Evolutionary conservation across 2,329 filamentous ascomycete species (phyloP).

Genomic region (Ophiostoma triangulosporum): DNA sequence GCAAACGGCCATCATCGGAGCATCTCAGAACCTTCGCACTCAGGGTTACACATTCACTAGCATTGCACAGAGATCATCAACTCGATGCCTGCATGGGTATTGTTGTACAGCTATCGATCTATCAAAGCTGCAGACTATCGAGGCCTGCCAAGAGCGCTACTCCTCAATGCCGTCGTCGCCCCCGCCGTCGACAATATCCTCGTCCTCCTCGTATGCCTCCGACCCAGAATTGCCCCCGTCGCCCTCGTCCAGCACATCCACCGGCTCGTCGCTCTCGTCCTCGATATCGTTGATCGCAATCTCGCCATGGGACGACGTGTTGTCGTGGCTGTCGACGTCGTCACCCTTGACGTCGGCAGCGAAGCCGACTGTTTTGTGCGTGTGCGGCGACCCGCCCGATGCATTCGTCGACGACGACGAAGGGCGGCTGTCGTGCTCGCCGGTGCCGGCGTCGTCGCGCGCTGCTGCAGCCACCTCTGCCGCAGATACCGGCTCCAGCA

Average conservation of each 20-base stretch:
- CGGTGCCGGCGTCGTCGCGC: not conserved
- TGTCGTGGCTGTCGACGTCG: slow-evolving; percentile 14
- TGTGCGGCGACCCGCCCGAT: slow-evolving; percentile 8
- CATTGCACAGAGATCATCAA: too few relatives aligned
- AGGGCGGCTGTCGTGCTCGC: not conserved
- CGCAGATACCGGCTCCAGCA: slow-evolving; percentile 45
- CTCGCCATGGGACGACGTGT: not conserved
- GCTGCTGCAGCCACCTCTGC: not conserved
- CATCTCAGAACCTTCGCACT: too few relatives aligned
- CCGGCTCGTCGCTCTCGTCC: not conserved
- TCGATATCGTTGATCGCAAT: not conserved
- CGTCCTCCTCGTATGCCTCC: not conserved
- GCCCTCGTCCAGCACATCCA: not conserved
- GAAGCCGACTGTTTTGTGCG: slow-evolving; percentile 48
- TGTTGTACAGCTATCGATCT: too few relatives aligned
- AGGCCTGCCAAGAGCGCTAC: too few relatives aligned
- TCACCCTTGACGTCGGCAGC: slow-evolving; percentile 36
- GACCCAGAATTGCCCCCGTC: not conserved
- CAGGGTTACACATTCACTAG: too few relatives aligned
- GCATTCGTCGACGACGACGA: slow-evolving; percentile 9
- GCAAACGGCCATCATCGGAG: too few relatives aligned
- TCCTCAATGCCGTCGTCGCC: not conserved
- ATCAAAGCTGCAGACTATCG: too few relatives aligned
- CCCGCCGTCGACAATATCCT: not conserved
- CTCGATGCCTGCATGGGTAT: too few relatives aligned